A percentile compares a stretch with the other conserved stretches of the same genome.
phyloP scores from a whole-genome alignment of 176 grass and related monocot species.

The Leersia perrieri region DNA sequence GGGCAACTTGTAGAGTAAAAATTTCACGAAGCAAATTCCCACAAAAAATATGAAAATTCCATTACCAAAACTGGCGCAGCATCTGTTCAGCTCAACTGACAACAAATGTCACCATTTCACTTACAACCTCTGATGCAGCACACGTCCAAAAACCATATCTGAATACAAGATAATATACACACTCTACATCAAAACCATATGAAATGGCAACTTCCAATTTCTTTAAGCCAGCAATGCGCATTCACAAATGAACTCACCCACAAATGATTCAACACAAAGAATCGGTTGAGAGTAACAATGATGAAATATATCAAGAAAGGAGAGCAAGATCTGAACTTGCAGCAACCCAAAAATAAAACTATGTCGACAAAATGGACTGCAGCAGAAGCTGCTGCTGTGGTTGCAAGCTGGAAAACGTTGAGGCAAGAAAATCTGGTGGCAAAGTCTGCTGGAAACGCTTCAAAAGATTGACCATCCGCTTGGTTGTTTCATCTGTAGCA shows the following conservation, averaged over 20 bases:
- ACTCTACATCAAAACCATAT: slow-evolving; percentile 56
- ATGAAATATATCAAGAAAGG: slow-evolving; percentile 39
- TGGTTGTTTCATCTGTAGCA: slow-evolving; percentile 70
- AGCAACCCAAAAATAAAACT: slow-evolving; percentile 6
- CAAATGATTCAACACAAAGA: slow-evolving; percentile 56
- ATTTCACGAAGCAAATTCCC: neutral
- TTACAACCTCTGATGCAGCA: slow-evolving; percentile 36
- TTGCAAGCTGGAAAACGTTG: slow-evolving; percentile 79
- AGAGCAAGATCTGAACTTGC: slow-evolving; percentile 27
- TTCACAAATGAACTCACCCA: slow-evolving; percentile 53
- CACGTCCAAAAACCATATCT: slow-evolving; percentile 37
- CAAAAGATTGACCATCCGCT: slow-evolving; percentile 68
- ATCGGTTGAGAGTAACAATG: slow-evolving; percentile 46
- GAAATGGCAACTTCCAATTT: slow-evolving; percentile 19
- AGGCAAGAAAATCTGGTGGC: slow-evolving; percentile 73
- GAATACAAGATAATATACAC: slow-evolving; percentile 61
- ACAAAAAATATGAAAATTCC: slow-evolving; percentile 33
- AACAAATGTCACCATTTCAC: slow-evolving; percentile 25
- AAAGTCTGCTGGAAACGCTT: slow-evolving; percentile 78
- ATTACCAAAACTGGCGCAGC: slow-evolving; percentile 53
- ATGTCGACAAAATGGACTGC: slow-evolving; percentile 77
- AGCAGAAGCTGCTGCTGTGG: slow-evolving; percentile 80
- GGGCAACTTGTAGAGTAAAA: neutral
- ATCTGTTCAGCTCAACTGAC: slow-evolving; percentile 30
- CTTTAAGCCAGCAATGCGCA: slow-evolving; percentile 44